Evolutionary conservation across 73 alveolate species (phyloP).

Genomic region (Durusdinium trenchii): DNA sequence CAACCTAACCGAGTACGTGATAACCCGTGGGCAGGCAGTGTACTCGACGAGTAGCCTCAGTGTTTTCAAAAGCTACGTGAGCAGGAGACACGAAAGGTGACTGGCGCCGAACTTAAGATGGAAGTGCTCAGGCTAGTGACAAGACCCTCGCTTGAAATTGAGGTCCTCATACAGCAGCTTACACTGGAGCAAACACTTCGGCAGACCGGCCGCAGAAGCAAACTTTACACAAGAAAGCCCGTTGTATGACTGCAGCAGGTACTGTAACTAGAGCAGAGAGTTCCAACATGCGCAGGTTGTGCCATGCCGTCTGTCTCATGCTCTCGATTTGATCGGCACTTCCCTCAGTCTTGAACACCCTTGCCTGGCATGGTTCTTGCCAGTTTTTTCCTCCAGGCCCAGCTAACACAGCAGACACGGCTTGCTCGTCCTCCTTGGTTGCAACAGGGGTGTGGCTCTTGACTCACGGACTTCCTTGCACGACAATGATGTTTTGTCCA

Average conservation of each 20-base stretch:
- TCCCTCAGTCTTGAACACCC: background rate
- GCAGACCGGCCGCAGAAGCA: background rate
- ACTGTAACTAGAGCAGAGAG: background rate
- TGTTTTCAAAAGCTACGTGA: background rate
- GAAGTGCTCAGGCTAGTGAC: too few relatives aligned
- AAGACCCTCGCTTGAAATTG: background rate
- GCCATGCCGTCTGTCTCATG: slow-evolving; percentile 83
- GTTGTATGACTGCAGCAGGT: background rate
- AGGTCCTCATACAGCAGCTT: slow-evolving; percentile 11
- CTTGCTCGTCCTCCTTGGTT: slow-evolving; percentile 77
- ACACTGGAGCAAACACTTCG: slow-evolving; percentile 40
- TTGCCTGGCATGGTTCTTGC: background rate
- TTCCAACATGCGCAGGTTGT: slow-evolving; percentile 33
- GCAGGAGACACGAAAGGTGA: background rate
- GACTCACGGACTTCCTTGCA: background rate
- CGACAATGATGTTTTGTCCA: background rate
- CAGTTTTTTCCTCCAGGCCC: slow-evolving; percentile 25
- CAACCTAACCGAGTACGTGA: slow-evolving; percentile 33
- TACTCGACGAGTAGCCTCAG: background rate
- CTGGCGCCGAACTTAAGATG: background rate
- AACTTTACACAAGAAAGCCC: too few relatives aligned
- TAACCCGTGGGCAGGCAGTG: slow-evolving; percentile 51
- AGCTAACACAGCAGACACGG: slow-evolving; percentile 53
- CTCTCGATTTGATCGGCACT: slow-evolving; percentile 26
- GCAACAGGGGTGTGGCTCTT: slow-evolving; percentile 52